A percentile compares a stretch with the other conserved stretches of the same genome.
phyloP scores from a whole-genome alignment of 1,284 basidiomycete species.

The Marasmius oreades region DNA sequence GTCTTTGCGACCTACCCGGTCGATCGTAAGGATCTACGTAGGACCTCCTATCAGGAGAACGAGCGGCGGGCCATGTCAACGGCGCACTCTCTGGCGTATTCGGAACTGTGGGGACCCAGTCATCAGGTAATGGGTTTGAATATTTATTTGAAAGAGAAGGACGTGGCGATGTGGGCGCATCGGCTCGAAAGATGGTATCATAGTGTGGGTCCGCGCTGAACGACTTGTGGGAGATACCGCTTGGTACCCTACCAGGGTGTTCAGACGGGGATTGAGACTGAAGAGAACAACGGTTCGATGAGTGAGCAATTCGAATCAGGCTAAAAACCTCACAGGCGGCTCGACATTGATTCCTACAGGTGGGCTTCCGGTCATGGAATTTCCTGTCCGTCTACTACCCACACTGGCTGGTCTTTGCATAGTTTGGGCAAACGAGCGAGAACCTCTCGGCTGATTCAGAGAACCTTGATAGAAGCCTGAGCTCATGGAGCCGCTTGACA shows the following conservation, averaged over 20 bases:
- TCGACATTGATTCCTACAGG: constrained; percentile 16
- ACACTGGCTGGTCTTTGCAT: not conserved
- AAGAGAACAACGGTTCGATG: not conserved
- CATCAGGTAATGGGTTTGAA: not conserved
- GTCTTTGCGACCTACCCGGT: not conserved
- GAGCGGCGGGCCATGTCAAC: not conserved
- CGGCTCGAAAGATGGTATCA: not conserved
- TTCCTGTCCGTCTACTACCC: not conserved
- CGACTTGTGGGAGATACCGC: not conserved
- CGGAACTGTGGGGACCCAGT: constrained; percentile 10
- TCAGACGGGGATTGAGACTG: constrained; percentile 13
- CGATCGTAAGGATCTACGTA: not conserved
- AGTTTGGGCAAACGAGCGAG: not conserved
- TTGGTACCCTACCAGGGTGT: constrained; percentile 3
- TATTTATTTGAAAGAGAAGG: not conserved
- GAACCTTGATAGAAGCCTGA: constrained; percentile 1
- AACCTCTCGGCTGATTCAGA: not conserved
- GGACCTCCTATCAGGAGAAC: not conserved
- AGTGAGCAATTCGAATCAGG: not conserved
- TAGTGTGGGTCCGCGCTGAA: not conserved
- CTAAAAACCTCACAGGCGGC: constrained; percentile 15
- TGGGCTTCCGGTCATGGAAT: constrained; percentile 4
- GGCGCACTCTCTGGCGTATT: constrained; percentile 7
- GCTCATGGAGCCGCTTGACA: constrained; percentile 8
- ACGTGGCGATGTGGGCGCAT: not conserved